Conservation (phyloP, 2,329 filamentous ascomycete species). For the Aspergillus ochraceus region DNA sequence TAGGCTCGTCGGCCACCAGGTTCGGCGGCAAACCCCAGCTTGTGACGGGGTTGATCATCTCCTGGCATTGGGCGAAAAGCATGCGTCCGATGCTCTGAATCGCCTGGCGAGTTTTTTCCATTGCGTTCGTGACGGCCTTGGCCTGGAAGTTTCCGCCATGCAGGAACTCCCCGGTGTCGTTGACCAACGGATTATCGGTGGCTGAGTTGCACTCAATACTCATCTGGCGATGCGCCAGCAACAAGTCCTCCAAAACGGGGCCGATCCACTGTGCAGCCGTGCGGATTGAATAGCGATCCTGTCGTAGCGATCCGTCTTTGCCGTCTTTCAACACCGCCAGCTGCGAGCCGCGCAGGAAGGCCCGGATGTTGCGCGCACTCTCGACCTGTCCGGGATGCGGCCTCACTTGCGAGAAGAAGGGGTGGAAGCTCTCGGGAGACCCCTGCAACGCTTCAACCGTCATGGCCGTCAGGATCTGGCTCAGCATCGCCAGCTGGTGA, state of each 20-base stretch:
- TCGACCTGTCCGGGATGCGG: slow-evolving; percentile 62
- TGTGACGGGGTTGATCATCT: slow-evolving; percentile 65
- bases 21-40: too few relatives aligned
- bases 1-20: too few relatives aligned
- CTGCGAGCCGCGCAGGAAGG: slow-evolving; percentile 49
- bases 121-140: slow-evolving; percentile 59
- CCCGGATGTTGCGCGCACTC: slow-evolving; percentile 52
- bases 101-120: slow-evolving; percentile 56
- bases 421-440: slow-evolving; percentile 55
- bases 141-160: slow-evolving; percentile 68
- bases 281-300: slow-evolving; percentile 65
- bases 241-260: slow-evolving; percentile 54
- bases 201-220: slow-evolving; percentile 63
- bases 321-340: slow-evolving; percentile 27
- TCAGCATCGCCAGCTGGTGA: slow-evolving; percentile 52
- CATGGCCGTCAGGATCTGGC: slow-evolving; percentile 62
- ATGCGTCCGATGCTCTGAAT: slow-evolving; percentile 58
- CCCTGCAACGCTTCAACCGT: slow-evolving; percentile 58
- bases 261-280: slow-evolving; percentile 67
- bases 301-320: slow-evolving; percentile 23
- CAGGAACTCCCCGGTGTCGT: slow-evolving; percentile 48
- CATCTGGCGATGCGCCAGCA: slow-evolving; percentile 47
- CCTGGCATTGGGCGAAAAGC: slow-evolving; percentile 61
- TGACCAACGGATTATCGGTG: slow-evolving; percentile 65
- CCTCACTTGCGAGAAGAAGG: slow-evolving; percentile 56